phyloP scores from a whole-genome alignment of 345 rosid species.

The Cardiospermum halicacabum region DNA sequence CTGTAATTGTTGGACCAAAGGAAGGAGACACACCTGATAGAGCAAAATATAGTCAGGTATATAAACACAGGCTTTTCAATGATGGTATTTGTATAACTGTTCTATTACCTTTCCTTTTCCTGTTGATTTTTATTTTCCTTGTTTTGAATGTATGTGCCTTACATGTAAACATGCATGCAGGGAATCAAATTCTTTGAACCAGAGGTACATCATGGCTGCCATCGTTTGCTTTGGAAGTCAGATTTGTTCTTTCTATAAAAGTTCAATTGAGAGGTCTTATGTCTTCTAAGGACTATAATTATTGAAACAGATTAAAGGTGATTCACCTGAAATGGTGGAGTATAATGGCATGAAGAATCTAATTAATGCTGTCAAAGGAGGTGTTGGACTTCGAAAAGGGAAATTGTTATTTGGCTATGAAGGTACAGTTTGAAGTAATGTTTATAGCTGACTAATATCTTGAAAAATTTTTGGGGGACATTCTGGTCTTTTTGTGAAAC shows the following conservation, averaged over 20 bases:
- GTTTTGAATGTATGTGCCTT: constrained; percentile 8
- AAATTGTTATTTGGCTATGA: constrained; percentile 70
- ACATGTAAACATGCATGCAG: constrained; percentile 41
- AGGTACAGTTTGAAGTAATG: constrained; percentile 33
- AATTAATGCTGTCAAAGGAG: constrained; percentile 62
- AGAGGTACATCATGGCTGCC: constrained; percentile 51
- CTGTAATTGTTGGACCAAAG: constrained; percentile 95
- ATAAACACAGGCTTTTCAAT: neutral
- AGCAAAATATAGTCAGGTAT: constrained; percentile 89
- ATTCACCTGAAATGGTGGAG: constrained; percentile 91
- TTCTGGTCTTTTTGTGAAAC: neutral
- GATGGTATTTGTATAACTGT: neutral
- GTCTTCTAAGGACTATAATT: no score
- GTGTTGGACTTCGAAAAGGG: constrained; percentile 71
- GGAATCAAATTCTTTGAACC: constrained; percentile 98
- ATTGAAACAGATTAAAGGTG: constrained; percentile 92
- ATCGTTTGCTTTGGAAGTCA: constrained; percentile 13
- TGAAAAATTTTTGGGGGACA: constrained; percentile 8
- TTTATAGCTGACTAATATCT: constrained; percentile 6
- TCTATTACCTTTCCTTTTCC: neutral
- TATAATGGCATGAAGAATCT: constrained; percentile 81
- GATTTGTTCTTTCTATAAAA: constrained; percentile 11
- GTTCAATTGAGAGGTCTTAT: constrained; percentile 8
- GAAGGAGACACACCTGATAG: constrained; percentile 98
- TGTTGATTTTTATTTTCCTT: neutral